Evolutionary conservation across 257 asterid genomes (phyloP), one percentile per base, ranked within the genome.

Genomic region (Rauvolfia tetraphylla): DNA sequence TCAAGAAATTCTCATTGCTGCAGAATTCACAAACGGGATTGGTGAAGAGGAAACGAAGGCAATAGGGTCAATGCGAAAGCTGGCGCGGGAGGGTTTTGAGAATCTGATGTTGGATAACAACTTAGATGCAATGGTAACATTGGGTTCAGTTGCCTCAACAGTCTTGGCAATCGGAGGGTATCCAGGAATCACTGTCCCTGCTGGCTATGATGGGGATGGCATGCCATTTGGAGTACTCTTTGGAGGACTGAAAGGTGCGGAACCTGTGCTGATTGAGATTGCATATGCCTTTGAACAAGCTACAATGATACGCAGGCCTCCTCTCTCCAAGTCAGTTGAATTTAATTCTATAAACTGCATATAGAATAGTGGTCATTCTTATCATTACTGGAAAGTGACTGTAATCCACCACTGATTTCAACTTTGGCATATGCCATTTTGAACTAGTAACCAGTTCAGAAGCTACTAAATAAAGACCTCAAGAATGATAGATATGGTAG

Each of bases 211-310:
- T 74, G 68, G 72, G 10, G 79, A 81, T 62, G 93, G 93, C n/a
- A 84, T 83, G 86, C 95, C 96, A 1, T 85, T 90, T 48, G 93
- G 97, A 2, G 77, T 90, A 12, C 81, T 82, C 59, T 90, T 92
- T 46, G 91, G 95, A 23, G 96, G 96, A 25, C 63, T 90, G 20
- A 89, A 79, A 77, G 95, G 96, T 7, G n/a, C 82, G 25, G 95
- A 92, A 39, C 90, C 90, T 73, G 78, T 25, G 27, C 77, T 91
- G 63, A 90, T 91, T 4, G 91, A 91, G 80, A 73, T 86, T 77
- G 88, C 91, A 31, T 88, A 84, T 68, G 92, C 89, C 48, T 90
- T 87, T 63, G 92, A 91, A 74, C 93, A 87, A 86, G 92, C 92
- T 70, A 91, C 93, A 25, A 65, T 62, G 74, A 54, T 82, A 73